phyloP scores from a whole-genome alignment of 2,329 filamentous ascomycete species.

The Aspergillus tanneri region DNA sequence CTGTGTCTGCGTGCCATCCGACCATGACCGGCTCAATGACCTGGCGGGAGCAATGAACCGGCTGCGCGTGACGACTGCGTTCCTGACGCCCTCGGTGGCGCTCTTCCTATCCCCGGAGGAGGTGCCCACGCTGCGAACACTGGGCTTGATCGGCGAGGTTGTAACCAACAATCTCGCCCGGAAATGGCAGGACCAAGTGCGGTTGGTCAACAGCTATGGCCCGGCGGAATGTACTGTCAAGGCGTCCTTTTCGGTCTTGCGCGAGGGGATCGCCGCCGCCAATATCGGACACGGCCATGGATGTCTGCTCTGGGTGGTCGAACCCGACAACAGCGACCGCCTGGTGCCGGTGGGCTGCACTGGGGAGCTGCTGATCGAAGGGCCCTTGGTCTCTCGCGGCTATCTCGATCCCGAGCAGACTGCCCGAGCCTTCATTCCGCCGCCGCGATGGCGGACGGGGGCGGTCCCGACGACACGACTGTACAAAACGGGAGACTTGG shows the following conservation, averaged over 20 bases:
- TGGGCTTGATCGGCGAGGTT: background rate
- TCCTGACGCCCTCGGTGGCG: slow-evolving; percentile 2
- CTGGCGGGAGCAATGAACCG: slow-evolving; percentile 44
- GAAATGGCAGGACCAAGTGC: background rate
- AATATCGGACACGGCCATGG: background rate
- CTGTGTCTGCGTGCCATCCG: slow-evolving; percentile 48
- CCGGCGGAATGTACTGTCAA: background rate
- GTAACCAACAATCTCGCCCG: background rate
- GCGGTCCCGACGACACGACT: background rate
- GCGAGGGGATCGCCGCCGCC: background rate
- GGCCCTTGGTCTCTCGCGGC: slow-evolving; percentile 5
- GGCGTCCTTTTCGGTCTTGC: background rate
- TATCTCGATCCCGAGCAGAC: background rate
- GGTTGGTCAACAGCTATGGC: background rate
- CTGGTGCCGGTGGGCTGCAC: slow-evolving; percentile 14
- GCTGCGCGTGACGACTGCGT: background rate
- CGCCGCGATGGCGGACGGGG: background rate
- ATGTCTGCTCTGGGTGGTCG: slow-evolving; percentile 17
- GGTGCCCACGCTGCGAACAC: background rate
- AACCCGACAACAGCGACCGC: slow-evolving; percentile 33
- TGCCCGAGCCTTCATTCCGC: background rate
- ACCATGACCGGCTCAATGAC: slow-evolving; percentile 43
- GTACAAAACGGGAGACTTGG: background rate
- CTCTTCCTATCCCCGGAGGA: background rate
- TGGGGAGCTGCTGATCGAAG: slow-evolving; percentile 30